A percentile compares a stretch with the other conserved stretches of the same genome.
Evolutionary conservation across 805 yeast genomes (phyloP).

Genomic region (Cephaloascus albidus): DNA sequence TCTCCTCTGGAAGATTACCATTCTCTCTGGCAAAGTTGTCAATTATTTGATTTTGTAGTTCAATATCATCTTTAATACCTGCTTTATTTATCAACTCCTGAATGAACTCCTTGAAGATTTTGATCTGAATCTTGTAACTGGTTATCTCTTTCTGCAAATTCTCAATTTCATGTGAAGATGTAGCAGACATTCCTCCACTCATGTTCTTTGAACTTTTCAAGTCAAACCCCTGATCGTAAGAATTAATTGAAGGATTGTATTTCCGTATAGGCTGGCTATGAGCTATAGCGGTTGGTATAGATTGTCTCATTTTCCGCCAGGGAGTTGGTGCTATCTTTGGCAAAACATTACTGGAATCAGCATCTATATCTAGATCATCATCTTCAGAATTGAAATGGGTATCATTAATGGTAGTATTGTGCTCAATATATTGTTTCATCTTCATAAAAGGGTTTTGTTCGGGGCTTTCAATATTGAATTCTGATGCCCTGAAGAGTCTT

Average conservation of each 20-base stretch:
- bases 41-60: neutral
- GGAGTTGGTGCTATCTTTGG: neutral
- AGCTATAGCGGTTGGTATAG: neutral
- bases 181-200: slow-evolving; percentile 1
- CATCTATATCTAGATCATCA: neutral
- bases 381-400: neutral
- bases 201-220: neutral
- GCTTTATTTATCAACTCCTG: slow-evolving; percentile 19
- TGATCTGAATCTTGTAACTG: slow-evolving; percentile 25
- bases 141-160: slow-evolving; percentile 12
- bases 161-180: slow-evolving; percentile 5
- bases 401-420: neutral
- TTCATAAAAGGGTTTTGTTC: neutral
- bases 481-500: neutral
- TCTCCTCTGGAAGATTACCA: neutral
- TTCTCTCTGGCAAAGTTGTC: neutral
- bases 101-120: slow-evolving; percentile 27
- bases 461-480: neutral
- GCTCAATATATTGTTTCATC: neutral
- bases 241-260: neutral
- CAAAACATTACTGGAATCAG: neutral
- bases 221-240: neutral
- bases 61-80: neutral
- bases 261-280: neutral
- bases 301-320: neutral